Evolutionary conservation across 106 monocot species (phyloP).

Genomic region (Dendrobium chrysotoxum): DNA sequence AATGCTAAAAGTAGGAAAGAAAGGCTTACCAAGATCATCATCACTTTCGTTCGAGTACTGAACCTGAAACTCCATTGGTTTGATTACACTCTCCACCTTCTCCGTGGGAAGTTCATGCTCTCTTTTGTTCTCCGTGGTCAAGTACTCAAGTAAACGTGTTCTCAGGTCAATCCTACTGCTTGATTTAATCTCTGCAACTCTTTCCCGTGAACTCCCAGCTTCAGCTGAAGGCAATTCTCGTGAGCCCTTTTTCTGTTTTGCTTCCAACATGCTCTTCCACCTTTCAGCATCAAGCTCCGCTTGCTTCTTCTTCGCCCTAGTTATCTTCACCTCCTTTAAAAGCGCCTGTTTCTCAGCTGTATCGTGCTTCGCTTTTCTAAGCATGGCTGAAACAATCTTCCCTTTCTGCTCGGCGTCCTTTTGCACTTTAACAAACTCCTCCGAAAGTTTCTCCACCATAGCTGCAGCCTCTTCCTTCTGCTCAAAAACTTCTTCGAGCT

Average conservation of each 20-base stretch:
- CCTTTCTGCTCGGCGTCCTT: conserved; percentile 78
- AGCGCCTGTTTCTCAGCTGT: conserved; percentile 49
- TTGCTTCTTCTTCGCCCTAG: conserved; percentile 69
- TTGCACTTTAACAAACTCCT: conserved; percentile 30
- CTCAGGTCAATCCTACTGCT: background rate
- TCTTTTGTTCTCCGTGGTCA: conserved; percentile 43
- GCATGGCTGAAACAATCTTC: conserved; percentile 76
- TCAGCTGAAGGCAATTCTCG: conserved; percentile 1
- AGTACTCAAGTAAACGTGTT: conserved; percentile 45
- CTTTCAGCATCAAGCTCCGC: conserved; percentile 67
- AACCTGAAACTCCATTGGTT: conserved; percentile 17
- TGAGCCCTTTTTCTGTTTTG: conserved; percentile 24
- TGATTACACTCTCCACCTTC: conserved; percentile 7
- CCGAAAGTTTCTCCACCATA: conserved; percentile 38
- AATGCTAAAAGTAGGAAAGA: background rate
- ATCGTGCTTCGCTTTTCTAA: conserved; percentile 80
- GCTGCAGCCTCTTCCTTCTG: conserved; percentile 33
- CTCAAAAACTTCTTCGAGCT: conserved; percentile 35
- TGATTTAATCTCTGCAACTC: background rate
- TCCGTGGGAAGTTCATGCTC: conserved; percentile 13
- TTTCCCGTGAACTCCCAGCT: conserved; percentile 25
- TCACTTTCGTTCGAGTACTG: conserved; percentile 22
- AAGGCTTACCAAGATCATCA: conserved; percentile 48
- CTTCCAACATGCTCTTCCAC: conserved; percentile 38
- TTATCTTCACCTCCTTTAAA: conserved; percentile 59